Evolutionary conservation across 768 basidiomycete genomes (phyloP).

Genomic region (Trametes sanguinea): DNA sequence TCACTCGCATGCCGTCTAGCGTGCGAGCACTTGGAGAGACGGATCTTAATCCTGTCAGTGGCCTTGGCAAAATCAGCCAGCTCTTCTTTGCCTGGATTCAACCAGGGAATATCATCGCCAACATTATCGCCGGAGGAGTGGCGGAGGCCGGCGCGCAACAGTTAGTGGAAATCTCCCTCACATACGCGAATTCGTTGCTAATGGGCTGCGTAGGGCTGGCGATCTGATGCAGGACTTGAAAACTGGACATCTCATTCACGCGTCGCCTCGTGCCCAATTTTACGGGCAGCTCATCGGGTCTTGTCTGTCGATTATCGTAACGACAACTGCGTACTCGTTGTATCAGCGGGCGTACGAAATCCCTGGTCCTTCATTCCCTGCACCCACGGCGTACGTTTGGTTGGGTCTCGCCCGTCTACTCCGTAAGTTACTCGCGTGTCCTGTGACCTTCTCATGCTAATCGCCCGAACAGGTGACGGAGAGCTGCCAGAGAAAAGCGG

Average conservation of each 20-base stretch:
- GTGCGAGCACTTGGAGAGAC: slow-evolving; percentile 96
- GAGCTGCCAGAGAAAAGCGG: slow-evolving; percentile 75
- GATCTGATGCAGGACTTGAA: slow-evolving; percentile 99
- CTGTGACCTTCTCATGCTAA: slow-evolving; percentile 20
- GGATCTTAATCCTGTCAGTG: slow-evolving; percentile 90
- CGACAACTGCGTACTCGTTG: slow-evolving; percentile 82
- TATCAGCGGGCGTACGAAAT: slow-evolving; percentile 88
- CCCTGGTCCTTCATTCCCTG: slow-evolving; percentile 93
- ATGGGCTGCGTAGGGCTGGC: slow-evolving; percentile 63
- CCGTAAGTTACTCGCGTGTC: slow-evolving; percentile 46
- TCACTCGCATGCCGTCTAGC: slow-evolving; percentile 38
- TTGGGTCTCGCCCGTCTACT: slow-evolving; percentile 72
- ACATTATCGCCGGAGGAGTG: slow-evolving; percentile 96
- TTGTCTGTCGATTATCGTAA: slow-evolving; percentile 83
- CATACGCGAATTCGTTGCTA: not conserved
- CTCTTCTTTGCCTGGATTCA: slow-evolving; percentile 93
- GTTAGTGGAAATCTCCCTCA: slow-evolving; percentile 42
- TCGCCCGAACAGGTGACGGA: slow-evolving; percentile 63
- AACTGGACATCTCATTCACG: slow-evolving; percentile 89
- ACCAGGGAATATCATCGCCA: slow-evolving; percentile 95
- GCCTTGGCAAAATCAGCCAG: slow-evolving; percentile 93
- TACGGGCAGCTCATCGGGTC: slow-evolving; percentile 93
- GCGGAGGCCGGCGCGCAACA: slow-evolving; percentile 95
- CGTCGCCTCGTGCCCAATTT: slow-evolving; percentile 93
- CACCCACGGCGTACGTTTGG: slow-evolving; percentile 96